Evolutionary conservation across 2,329 filamentous ascomycete genomes (phyloP), one percentile per base, ranked within the genome.

Genomic region (Sporothrix inflata): DNA sequence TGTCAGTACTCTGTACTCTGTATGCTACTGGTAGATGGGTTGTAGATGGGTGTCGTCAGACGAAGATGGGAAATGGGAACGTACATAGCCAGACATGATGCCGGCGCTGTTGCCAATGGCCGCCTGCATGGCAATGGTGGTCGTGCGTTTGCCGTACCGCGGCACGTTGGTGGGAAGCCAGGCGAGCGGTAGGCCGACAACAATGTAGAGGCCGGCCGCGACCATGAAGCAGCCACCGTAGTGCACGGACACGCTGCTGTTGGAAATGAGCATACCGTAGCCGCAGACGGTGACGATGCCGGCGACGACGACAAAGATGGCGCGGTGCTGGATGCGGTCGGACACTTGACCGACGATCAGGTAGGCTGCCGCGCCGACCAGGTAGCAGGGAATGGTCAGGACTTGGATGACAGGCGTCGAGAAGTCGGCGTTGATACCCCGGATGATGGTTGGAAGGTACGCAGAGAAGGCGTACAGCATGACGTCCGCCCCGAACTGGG

Each of bases 361-460:
- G 79, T 94, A 94, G 0, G 86, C 87, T 6, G 90, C 84, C 0
- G 92, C 92, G 4, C 92, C 92, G 4, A 94, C 79, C 5, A 89
- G 88, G 78, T 94, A 94, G 80, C 91, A 93, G 0, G 92, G 92
- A 63, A 95, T 91, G 0, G 92, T 94, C 45, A 94, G 85, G 42
- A 92, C 88, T 79, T 94, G 92, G 6, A 93, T 88, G 77, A 92
- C 85, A 0, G 91, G 87, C 0, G 84, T 83, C 0, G 87, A 85
- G 84, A 91, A 93, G 12, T 76, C 73, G 12, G 76, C 73, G 3
- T 91, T 90, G 69, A 94, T 87, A 4, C 86, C 89, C 55, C 88
- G 84, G 79, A 95, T 93, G 75, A 95, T 94, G 4, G 91, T 94
- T 0, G 92, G 92, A 60, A 95, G 81, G 78, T 94, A 94, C 0